Evolutionary conservation across 495 filamentous ascomycete species (phyloP).

Genomic region (Xanthoparmelia taractica): DNA sequence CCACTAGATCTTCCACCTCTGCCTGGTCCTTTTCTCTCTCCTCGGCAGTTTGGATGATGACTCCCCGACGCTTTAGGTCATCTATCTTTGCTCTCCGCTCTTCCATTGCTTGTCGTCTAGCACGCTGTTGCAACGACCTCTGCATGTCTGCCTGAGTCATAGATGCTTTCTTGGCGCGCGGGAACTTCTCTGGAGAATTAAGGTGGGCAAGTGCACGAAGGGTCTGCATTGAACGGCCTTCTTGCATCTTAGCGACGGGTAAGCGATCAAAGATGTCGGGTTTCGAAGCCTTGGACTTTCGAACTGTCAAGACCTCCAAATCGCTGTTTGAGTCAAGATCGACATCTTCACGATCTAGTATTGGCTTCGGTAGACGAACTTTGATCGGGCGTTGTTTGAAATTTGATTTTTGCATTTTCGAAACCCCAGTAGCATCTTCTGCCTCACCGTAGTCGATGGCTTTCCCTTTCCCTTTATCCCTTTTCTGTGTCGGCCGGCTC

Average conservation of each 20-base stretch:
- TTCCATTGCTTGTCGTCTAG: constrained; percentile 68
- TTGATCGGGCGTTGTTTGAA: constrained; percentile 16
- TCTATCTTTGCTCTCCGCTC: constrained; percentile 75
- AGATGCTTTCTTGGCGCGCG: constrained; percentile 32
- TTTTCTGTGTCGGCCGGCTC: constrained; percentile 22
- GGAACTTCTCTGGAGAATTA: constrained; percentile 51
- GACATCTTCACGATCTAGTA: constrained; percentile 11
- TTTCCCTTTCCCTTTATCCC: constrained; percentile 53
- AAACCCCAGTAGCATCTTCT: not conserved
- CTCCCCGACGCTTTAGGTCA: constrained; percentile 65
- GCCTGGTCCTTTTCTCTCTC: constrained; percentile 73
- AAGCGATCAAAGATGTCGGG: constrained; percentile 62
- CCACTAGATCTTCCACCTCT: constrained; percentile 78
- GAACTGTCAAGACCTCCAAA: constrained; percentile 50
- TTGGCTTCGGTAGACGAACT: constrained; percentile 20
- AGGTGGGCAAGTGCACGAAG: constrained; percentile 70
- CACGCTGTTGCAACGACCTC: constrained; percentile 55
- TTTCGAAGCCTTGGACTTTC: constrained; percentile 34
- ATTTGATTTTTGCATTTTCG: constrained; percentile 13
- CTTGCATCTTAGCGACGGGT: constrained; percentile 47
- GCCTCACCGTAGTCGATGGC: constrained; percentile 24
- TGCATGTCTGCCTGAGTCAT: constrained; percentile 67
- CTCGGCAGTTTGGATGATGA: constrained; percentile 77
- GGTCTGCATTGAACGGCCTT: constrained; percentile 56
- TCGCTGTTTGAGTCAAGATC: constrained; percentile 58